These are phyloP conservation scores for Myriosclerotinia duriaeana DNA, from an alignment of 2,329 filamentous ascomycete genomes.

Conservation along the genomic window DNA sequence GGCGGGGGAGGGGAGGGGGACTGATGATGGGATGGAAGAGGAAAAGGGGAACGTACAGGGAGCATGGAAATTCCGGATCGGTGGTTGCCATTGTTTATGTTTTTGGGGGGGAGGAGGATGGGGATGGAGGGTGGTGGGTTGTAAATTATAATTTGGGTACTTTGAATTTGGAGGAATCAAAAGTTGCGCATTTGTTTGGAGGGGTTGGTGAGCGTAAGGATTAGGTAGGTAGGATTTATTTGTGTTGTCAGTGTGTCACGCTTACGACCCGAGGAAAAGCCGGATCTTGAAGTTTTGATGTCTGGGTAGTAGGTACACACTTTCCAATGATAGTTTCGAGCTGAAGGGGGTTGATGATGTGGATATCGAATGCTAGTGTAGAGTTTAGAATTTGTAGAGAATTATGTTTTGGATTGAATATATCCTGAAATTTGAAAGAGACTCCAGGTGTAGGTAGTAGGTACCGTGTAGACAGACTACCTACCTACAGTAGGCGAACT, in stretches of 20 bases:
- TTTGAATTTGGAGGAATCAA: not conserved
- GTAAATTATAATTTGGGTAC: not conserved
- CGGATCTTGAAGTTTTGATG: not conserved
- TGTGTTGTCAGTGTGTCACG: not conserved
- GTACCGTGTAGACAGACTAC: no score
- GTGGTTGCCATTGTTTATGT: slow-evolving; percentile 15
- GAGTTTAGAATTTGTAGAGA: no score
- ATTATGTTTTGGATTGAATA: no score
- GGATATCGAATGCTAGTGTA: no score
- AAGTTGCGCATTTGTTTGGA: slow-evolving; percentile 17
- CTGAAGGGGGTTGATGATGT: no score
- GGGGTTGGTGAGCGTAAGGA: slow-evolving; percentile 1
- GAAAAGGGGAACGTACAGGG: slow-evolving; percentile 52
- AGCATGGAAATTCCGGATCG: slow-evolving; percentile 59
- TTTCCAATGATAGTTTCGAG: no score
- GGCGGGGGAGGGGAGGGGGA: no score
- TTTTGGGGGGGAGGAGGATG: not conserved
- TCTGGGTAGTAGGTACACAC: no score
- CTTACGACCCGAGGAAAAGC: not conserved
- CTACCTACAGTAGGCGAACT: no score
- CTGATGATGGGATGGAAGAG: slow-evolving; percentile 87
- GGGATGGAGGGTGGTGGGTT: not conserved
- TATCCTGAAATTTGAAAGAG: no score
- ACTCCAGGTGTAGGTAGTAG: no score
- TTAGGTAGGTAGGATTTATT: not conserved